Base-by-base conservation (phyloP, 441 rosid species). In the Eutrema salsugineum region DNA sequence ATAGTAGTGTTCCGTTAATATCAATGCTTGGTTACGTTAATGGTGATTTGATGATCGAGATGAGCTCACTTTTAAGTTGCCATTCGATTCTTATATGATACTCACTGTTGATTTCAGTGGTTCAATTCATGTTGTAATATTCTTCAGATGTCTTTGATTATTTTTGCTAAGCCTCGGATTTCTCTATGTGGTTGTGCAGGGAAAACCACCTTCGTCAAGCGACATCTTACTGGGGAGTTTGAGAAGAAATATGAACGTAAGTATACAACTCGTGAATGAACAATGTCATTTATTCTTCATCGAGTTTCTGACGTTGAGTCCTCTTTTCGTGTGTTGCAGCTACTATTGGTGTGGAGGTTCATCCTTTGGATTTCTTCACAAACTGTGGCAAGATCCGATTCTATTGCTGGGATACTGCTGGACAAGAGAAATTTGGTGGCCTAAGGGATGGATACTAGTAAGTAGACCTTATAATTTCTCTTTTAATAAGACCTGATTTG, bases 381-480 rank as follows among this genome's bases (percentile, higher is more conserved):
- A 84, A 84, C 72, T 83, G 88, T 16, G 87, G 88, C 22, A 80
- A 83, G 39, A 73, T 87, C 59, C 78, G 88, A 11, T 87, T 87
- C 48, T 82, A 87, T 66, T 87, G 91, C 84, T 86, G 88, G 91
- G 88, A 86, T 32, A 86, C 91, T 27, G 88, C 91, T 5, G 88
- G 91, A 2, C 91, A 86, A 51, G 91, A 84, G 77, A 86, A 86
- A 71, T 84, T 86, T 5, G 88, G 91, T 71, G 88, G 88, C 47
- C 83, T 86, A 7, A 80, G 88, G 46, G 91, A 84, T 83, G 91
- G 90, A 40, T 86, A 86, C 73, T 86, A 84, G 90, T 86, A 72
- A 76, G 90, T 78, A 22, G 40, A 36, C 22, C 9, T 17, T 17
- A 4, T 19, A 6, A 6, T 16, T n/a, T 33, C 30, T 24, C 32